phyloP scores from a whole-genome alignment of 139 green algal genomes.

The Picochlorum sp. region DNA sequence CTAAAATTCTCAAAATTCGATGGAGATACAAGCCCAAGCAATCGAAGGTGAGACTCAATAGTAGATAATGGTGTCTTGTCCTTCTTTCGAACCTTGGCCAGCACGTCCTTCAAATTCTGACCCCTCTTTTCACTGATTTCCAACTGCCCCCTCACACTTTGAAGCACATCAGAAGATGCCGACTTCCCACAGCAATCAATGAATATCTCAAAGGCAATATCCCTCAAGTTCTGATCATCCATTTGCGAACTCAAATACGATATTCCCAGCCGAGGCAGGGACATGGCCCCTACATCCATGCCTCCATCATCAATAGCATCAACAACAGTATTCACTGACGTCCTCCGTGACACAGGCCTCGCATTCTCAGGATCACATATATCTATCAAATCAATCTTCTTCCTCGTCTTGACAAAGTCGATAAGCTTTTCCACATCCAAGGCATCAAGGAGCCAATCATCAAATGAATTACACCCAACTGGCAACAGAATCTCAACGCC shows the following conservation, averaged over 20 bases:
- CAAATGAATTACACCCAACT: conserved; percentile 39
- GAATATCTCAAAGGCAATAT: conserved; percentile 39
- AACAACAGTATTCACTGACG: background rate
- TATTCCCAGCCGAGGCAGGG: conserved; percentile 4
- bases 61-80: conserved; percentile 20
- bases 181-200: conserved; percentile 5
- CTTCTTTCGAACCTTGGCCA: conserved; percentile 2
- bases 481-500: conserved; percentile 34
- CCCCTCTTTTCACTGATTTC: conserved; percentile 30
- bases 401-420: conserved; percentile 4
- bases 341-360: conserved; percentile 3
- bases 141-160: conserved; percentile 28
- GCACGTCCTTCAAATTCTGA: conserved; percentile 19
- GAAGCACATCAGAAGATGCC: conserved; percentile 21
- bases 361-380: conserved; percentile 8
- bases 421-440: conserved; percentile 33
- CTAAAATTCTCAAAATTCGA: conserved; percentile 35
- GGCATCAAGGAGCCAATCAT: conserved; percentile 50
- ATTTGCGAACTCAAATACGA: conserved; percentile 21
- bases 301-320: background rate
- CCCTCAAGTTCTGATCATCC: conserved; percentile 34
- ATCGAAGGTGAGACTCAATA: conserved; percentile 33
- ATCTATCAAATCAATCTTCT: conserved; percentile 17
- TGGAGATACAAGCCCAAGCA: conserved; percentile 38
- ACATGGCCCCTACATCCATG: background rate